phyloP scores from a whole-genome alignment of 441 rosid genomes.

The Jatropha podagrica region DNA sequence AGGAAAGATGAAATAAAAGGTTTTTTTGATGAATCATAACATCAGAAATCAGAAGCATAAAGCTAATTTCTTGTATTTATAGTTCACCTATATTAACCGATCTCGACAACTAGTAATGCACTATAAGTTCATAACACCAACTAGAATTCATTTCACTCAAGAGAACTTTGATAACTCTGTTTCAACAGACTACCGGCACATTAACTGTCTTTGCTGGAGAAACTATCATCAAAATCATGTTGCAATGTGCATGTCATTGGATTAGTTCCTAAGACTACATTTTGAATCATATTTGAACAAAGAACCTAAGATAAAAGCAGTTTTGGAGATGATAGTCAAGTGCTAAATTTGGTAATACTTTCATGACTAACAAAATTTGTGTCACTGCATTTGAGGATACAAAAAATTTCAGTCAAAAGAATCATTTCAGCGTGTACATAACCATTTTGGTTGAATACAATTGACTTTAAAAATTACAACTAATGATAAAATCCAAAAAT shows the following conservation, averaged over 20 bases:
- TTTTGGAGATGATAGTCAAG: background rate
- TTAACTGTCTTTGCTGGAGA: background rate
- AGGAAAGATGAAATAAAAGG: too few species aligned
- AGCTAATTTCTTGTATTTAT: background rate
- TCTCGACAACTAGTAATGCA: background rate
- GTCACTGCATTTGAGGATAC: slow-evolving; percentile 2
- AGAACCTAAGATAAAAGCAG: background rate
- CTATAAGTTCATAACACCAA: background rate
- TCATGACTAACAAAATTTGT: background rate
- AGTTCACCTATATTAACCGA: background rate
- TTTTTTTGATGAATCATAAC: too few species aligned
- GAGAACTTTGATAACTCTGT: background rate
- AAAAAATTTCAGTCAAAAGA: slow-evolving; percentile 16
- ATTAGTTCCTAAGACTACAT: background rate
- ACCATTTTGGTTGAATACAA: slow-evolving; percentile 30
- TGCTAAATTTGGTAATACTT: background rate
- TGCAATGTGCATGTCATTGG: background rate
- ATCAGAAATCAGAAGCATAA: background rate
- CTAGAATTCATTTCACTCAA: background rate
- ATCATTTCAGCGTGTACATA: slow-evolving; percentile 24
- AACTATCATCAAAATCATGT: background rate
- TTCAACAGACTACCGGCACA: background rate
- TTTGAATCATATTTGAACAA: background rate
- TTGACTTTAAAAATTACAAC: slow-evolving; percentile 23
- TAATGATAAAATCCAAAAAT: slow-evolving; percentile 24